Percentiles rank a stretch among this genome's conserved stretches.
Evolutionary conservation across 108 stramenopile species (phyloP).

Genomic region (Cyclostephanos tholiformis): DNA sequence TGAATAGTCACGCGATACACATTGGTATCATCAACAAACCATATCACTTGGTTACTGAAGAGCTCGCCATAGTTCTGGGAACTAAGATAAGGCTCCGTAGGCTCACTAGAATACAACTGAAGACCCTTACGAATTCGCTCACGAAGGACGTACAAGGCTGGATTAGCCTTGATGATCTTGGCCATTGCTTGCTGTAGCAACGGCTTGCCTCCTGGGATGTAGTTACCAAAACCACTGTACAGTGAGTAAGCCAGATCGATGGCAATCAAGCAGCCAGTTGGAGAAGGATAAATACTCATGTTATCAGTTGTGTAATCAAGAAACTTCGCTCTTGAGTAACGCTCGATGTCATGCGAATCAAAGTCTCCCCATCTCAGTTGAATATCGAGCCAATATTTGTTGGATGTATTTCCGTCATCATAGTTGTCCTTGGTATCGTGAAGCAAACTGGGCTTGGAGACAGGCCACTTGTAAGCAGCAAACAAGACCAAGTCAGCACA

Average conservation of each 20-base stretch:
- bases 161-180: slow-evolving; percentile 99
- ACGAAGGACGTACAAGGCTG: slow-evolving; percentile 98
- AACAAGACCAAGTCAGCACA: slow-evolving; percentile 99
- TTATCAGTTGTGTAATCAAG: slow-evolving; percentile 99
- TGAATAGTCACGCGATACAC: slow-evolving; percentile 99
- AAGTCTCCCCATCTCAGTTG: slow-evolving; percentile 99
- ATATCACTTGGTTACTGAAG: slow-evolving; percentile 98
- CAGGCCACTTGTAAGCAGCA: slow-evolving; percentile 99
- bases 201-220: slow-evolving; percentile 98
- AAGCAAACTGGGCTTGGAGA: slow-evolving; percentile 95
- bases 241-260: slow-evolving; percentile 98
- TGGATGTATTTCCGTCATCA: slow-evolving; percentile 92
- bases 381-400: slow-evolving; percentile 99
- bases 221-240: slow-evolving; percentile 97
- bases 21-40: slow-evolving; percentile 99
- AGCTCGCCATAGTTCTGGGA: slow-evolving; percentile 99
- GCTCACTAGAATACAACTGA: slow-evolving; percentile 98
- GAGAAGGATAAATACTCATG: slow-evolving; percentile 99
- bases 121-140: slow-evolving; percentile 99
- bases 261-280: slow-evolving; percentile 94
- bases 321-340: slow-evolving; percentile 97
- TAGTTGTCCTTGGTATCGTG: slow-evolving; percentile 97
- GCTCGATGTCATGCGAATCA: slow-evolving; percentile 99
- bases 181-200: slow-evolving; percentile 99
- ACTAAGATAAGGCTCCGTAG: slow-evolving; percentile 98